phyloP scores from a whole-genome alignment of 2,329 filamentous ascomycete genomes.

The Monilinia fructicola region DNA sequence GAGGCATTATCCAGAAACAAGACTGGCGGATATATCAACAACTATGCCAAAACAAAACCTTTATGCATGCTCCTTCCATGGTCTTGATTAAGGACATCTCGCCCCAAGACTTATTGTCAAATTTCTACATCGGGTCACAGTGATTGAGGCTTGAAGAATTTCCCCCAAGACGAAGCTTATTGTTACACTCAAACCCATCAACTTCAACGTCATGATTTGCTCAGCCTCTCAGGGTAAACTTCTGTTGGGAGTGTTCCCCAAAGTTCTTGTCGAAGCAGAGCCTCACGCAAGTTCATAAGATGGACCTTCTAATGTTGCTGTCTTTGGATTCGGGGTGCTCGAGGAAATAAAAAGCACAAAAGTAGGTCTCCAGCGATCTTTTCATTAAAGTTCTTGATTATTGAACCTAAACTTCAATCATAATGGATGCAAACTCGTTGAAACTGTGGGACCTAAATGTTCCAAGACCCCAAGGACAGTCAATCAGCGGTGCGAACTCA shows the following conservation, averaged over 20 bases:
- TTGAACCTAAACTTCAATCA: neutral
- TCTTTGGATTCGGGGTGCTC: neutral
- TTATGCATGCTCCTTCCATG: neutral
- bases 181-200: neutral
- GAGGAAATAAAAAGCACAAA: neutral
- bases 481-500: neutral
- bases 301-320: neutral
- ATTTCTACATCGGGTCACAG: neutral
- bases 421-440: neutral
- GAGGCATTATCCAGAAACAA: neutral
- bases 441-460: neutral
- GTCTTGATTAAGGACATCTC: neutral
- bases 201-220: neutral
- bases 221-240: neutral
- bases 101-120: neutral
- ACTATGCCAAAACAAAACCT: neutral
- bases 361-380: neutral
- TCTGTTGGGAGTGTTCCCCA: neutral
- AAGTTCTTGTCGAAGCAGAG: neutral
- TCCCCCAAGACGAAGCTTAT: neutral
- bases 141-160: neutral
- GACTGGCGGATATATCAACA: neutral
- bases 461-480: neutral
- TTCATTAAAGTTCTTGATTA: neutral
- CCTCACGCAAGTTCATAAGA: neutral